phyloP scores from a whole-genome alignment of 2,329 filamentous ascomycete genomes.

The Cladosporium sp. region DNA sequence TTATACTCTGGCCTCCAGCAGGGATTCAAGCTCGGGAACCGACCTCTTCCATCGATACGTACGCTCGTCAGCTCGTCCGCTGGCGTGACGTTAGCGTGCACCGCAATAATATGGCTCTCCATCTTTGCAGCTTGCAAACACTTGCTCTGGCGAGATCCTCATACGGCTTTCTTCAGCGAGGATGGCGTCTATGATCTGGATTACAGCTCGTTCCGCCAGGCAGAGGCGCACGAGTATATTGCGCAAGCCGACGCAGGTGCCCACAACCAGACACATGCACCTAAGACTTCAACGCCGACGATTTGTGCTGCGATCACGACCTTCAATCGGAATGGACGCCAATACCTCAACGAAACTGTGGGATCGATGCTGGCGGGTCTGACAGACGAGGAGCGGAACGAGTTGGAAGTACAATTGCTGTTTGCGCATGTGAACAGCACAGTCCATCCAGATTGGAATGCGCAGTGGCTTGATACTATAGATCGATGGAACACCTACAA shows the following conservation, averaged over 20 bases:
- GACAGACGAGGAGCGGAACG: background rate
- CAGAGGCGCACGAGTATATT: slow-evolving; percentile 16
- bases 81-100: background rate
- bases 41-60: background rate
- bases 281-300: background rate
- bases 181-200: slow-evolving; percentile 22
- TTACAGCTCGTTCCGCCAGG: slow-evolving; percentile 18
- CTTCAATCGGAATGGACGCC: background rate
- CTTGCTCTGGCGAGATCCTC: slow-evolving; percentile 22
- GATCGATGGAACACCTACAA: background rate
- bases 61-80: background rate
- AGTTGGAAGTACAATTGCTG: background rate
- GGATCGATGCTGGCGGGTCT: background rate
- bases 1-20: background rate
- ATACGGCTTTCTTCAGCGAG: slow-evolving; percentile 23
- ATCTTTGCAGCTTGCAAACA: slow-evolving; percentile 19
- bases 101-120: slow-evolving; percentile 1
- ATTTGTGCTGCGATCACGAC: background rate
- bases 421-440: background rate
- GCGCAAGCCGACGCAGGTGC: background rate
- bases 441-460: background rate
- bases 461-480: background rate
- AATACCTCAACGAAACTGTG: background rate
- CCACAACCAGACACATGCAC: background rate
- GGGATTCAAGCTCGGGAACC: background rate